phyloP scores from a whole-genome alignment of 228 moss, liverwort and hornwort species.

The Sphagnum magellanicum region DNA sequence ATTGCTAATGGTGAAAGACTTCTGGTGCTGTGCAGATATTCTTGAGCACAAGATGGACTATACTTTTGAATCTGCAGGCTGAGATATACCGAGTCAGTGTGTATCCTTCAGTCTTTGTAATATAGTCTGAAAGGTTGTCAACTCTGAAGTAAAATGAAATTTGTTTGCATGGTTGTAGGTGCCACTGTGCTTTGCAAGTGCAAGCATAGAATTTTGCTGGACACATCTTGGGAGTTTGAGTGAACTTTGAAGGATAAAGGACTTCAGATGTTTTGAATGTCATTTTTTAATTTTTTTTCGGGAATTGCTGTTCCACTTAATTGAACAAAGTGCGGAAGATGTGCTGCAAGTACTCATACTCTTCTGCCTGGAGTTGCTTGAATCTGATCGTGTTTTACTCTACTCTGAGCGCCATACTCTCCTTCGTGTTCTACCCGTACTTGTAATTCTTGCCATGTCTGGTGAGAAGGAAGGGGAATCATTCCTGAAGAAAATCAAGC shows the following conservation, averaged over 20 bases:
- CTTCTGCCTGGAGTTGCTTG: slow-evolving; percentile 88
- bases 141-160: no score
- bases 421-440: slow-evolving; percentile 71
- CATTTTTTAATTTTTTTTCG: no score
- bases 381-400: slow-evolving; percentile 78
- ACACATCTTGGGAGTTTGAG: no score
- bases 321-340: slow-evolving; percentile 56
- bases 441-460: slow-evolving; percentile 74
- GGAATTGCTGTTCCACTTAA: no score
- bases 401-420: slow-evolving; percentile 82
- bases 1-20: no score
- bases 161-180: no score
- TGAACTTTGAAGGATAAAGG: no score
- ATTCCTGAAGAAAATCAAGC: slow-evolving; percentile 80
- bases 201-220: no score
- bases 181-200: no score
- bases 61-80: slow-evolving; percentile 82
- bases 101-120: slow-evolving; percentile 30
- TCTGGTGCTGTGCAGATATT: slow-evolving; percentile 56
- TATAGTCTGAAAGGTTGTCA: no score
- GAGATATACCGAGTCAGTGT: slow-evolving; percentile 76
- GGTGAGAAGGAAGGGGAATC: slow-evolving; percentile 87
- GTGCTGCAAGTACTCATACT: slow-evolving; percentile 82
- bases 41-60: slow-evolving; percentile 95
- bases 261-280: no score